Base-by-base conservation (phyloP, 148 eudicot genomes). In the Suaeda aralocaspica region DNA sequence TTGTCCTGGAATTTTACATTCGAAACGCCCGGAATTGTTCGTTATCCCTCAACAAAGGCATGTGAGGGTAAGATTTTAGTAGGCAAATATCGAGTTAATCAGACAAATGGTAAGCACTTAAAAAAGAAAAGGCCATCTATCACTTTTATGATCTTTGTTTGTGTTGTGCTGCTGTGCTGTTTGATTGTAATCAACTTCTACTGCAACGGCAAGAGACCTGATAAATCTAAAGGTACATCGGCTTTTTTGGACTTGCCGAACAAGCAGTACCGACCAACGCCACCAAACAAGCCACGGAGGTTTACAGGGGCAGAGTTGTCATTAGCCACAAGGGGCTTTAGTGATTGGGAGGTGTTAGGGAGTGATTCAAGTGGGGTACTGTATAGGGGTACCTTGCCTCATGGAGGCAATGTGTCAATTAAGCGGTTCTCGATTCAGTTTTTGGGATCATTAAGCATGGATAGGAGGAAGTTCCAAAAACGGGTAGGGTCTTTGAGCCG, bases 1-100 rank as follows among this genome's bases (percentile, higher is more conserved):
- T 56, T 85, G 11, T 88, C 93, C 7, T 91, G 96, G 96, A 91
- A 91, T 59, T 88, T 91, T 75, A 88, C 89, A 2, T 83, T 89
- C 7, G 73, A 69, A 9, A 80, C 86, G 2, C 86, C 79, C 5
- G 89, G 85, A n/a, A 69, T 61, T 52, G 84, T 91, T 14, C 84
- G 84, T 1, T 75, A 80, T 19, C 96, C 96, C 12, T 57, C 88
- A 16, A 4, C 61, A 0, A 76, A 83, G 45, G 79, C 91, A 2
- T 91, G 96, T 24, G 85, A 80, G 72, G 71, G 76, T 34, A 88
- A 84, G 55, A 70, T 91, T 26, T 68, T 73, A 2, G 69, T 77
- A 16, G 81, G 73, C 9, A 73, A 39, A 46, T 68, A 52, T 67
- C 45, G 34, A 42, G 56, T 53, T 61, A 58, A n/a, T n/a, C 62